phyloP scores from a whole-genome alignment of 306 rosid genomes.

The Malus domestica region DNA sequence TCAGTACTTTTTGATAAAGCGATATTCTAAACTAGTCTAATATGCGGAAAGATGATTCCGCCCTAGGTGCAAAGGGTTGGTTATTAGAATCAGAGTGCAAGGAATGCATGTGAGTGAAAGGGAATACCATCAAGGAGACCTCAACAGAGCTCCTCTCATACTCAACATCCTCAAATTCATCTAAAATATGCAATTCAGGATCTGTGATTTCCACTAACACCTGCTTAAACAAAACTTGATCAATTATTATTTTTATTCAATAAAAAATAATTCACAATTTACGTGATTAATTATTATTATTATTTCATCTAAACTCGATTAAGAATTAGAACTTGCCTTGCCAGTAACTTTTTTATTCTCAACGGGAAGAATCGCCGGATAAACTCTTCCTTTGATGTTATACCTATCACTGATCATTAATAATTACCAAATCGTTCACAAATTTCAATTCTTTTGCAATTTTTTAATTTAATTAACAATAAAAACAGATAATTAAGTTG shows the following conservation, averaged over 20 bases:
- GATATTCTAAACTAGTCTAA: too few relatives aligned
- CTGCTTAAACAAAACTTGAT: conserved; percentile 23
- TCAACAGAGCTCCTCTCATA: conserved; percentile 58
- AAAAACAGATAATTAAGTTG: not conserved
- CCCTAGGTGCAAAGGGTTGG: too few relatives aligned
- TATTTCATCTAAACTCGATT: not conserved
- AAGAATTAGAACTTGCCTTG: conserved; percentile 30
- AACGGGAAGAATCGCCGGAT: conserved; percentile 86
- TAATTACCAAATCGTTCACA: too few relatives aligned
- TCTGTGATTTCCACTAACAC: conserved; percentile 63
- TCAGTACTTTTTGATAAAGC: too few relatives aligned
- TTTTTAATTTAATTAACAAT: not conserved
- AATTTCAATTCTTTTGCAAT: not conserved
- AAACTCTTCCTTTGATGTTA: conserved; percentile 75
- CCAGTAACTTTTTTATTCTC: conserved; percentile 46
- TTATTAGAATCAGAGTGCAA: not conserved
- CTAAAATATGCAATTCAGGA: conserved; percentile 53
- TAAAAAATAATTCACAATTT: too few relatives aligned
- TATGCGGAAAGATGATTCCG: too few relatives aligned
- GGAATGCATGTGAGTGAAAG: not conserved
- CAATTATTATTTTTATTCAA: too few relatives aligned
- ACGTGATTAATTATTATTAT: not conserved
- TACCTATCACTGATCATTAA: conserved; percentile 43
- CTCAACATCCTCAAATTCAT: conserved; percentile 76
- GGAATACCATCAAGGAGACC: conserved; percentile 42